Percentiles rank a stretch among this genome's conserved stretches.
Conservation (phyloP, 169 alveolate species). For the Cryptosporidium muris region DNA sequence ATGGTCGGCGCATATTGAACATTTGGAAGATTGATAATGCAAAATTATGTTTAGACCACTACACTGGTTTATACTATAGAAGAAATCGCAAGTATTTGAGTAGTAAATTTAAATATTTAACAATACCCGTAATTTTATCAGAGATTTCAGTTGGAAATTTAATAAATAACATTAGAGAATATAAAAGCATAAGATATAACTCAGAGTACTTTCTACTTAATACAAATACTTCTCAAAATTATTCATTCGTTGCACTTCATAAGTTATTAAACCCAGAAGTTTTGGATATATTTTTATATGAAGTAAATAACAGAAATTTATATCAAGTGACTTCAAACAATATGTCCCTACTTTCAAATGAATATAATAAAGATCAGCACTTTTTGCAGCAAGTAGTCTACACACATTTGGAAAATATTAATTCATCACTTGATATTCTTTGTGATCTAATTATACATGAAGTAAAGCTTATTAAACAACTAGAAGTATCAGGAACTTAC, state of each 20-base stretch:
- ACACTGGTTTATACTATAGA: slow-evolving; percentile 40
- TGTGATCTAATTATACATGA: slow-evolving; percentile 15
- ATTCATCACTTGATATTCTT: slow-evolving; percentile 24
- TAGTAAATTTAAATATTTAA: slow-evolving; percentile 11
- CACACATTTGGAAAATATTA: slow-evolving; percentile 16
- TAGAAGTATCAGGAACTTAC: neutral
- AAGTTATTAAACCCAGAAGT: too few relatives aligned
- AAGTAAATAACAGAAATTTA: too few relatives aligned
- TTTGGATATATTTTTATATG: too few relatives aligned
- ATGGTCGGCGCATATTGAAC: slow-evolving; percentile 5
- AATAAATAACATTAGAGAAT: too few relatives aligned
- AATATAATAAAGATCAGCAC: too few relatives aligned
- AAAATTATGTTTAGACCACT: slow-evolving; percentile 39
- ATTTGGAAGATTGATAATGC: slow-evolving; percentile 11
- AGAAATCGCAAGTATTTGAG: slow-evolving; percentile 52
- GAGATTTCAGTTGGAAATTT: neutral
- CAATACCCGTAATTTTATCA: neutral
- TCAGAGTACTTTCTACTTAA: too few relatives aligned
- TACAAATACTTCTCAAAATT: too few relatives aligned
- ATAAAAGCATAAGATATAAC: too few relatives aligned
- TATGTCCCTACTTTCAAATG: too few relatives aligned
- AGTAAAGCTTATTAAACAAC: slow-evolving; percentile 32
- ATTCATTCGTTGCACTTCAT: too few relatives aligned
- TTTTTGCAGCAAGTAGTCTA: too few relatives aligned
- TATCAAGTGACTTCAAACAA: too few relatives aligned